Evolutionary conservation across 2,329 filamentous ascomycete species (phyloP), one percentile per base, ranked within the genome.

Genomic region (Berkeleyomyces basicola): DNA sequence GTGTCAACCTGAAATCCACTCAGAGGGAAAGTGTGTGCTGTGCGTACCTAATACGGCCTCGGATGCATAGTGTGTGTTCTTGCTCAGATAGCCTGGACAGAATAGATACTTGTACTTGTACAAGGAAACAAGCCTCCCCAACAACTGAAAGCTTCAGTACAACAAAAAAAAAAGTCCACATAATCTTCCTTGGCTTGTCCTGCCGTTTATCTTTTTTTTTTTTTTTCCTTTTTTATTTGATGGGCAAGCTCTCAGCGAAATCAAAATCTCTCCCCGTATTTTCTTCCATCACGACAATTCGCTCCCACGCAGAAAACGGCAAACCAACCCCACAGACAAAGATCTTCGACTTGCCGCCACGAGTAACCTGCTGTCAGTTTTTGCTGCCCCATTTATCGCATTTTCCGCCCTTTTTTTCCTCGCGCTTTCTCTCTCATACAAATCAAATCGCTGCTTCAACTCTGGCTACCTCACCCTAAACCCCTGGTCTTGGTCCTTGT

Each of bases 101-200:
- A 59, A 55, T 37, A 37, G 14, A 16, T 14, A 57, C 23, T 23
- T 23, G 23, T 23, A 23, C 23, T 23, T 23, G 23, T 23, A 23
- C 23, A 23, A 23, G 23, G 23, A 59, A 59, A 47, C 33, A 37
- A 55, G 57, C 46, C 14, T 43, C 60, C 60, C 60, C 60, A 61
- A 61, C 60, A 61, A 55, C 23, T 33, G 23, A 55, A 44, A 37
- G 58, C 36, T 59, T 36, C 59, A 23, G 33, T 53, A 53, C 59
- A 61, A 61, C 47, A 61, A 61, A 55, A 58, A 59, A 51, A 61
- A 33, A 46, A 60, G 39, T 49, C 60, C 60, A 57, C 60, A 55
- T 62, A 64, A 42, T 47, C 60, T 55, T 23, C 33, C 57, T 60
- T 39, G 39, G 37, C 49, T 59, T 37, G 14, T 59, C 16, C 40